Evolutionary conservation across 805 yeast genomes (phyloP).

Genomic region (Candida easanensis): DNA sequence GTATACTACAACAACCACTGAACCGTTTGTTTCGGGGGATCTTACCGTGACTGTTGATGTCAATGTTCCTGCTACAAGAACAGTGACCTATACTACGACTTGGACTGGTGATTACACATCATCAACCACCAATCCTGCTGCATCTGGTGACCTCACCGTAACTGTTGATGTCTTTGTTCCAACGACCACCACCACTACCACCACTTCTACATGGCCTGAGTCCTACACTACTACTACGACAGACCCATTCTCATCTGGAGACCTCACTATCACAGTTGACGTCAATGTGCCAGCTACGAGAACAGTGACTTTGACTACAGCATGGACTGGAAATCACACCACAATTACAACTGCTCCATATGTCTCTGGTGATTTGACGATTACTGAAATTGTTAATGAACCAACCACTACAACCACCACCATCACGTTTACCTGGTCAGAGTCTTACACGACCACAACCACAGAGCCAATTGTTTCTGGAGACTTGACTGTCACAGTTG

Average conservation of each 20-base stretch:
- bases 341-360: slow-evolving; percentile 12
- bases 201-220: background rate
- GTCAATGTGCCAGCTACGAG: background rate
- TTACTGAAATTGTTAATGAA: slow-evolving; percentile 12
- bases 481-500: slow-evolving; percentile 10
- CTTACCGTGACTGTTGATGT: slow-evolving; percentile 8
- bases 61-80: slow-evolving; percentile 11
- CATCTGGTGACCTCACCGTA: slow-evolving; percentile 9
- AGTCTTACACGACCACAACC: slow-evolving; percentile 3
- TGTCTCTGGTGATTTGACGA: slow-evolving; percentile 8
- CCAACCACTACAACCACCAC: slow-evolving; percentile 4
- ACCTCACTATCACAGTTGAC: slow-evolving; percentile 1
- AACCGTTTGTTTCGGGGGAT: slow-evolving; percentile 2
- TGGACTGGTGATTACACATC: background rate
- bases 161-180: slow-evolving; percentile 12
- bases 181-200: background rate
- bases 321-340: background rate
- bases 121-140: slow-evolving; percentile 2
- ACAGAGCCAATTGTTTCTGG: slow-evolving; percentile 1
- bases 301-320: background rate
- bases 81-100: background rate
- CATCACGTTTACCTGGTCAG: slow-evolving; percentile 1
- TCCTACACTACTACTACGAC: slow-evolving; percentile 3
- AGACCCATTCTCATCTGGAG: background rate
- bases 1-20: slow-evolving; percentile 12